phyloP scores from a whole-genome alignment of 2,329 filamentous ascomycete genomes.

The Fusarium albosuccineum region DNA sequence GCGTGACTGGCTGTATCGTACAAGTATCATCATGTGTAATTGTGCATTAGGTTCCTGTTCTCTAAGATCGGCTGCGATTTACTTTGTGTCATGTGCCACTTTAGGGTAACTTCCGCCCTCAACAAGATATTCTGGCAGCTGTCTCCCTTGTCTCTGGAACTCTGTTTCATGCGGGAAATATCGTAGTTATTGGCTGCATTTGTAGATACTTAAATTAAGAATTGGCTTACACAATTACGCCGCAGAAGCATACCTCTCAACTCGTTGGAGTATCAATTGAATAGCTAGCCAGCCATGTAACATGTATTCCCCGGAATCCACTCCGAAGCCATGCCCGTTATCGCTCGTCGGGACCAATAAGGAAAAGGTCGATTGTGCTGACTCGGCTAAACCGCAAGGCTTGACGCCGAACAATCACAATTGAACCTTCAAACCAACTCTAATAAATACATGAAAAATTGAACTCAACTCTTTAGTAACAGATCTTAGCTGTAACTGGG shows the following conservation, averaged over 20 bases:
- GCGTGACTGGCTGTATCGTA: neutral
- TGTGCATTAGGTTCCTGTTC: neutral
- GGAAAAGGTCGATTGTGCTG: conserved; percentile 39
- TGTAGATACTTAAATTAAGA: neutral
- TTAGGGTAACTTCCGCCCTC: conserved; percentile 1
- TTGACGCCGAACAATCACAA: neutral
- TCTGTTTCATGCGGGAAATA: neutral
- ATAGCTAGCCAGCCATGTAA: neutral
- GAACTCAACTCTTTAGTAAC: neutral
- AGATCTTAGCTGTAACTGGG: neutral
- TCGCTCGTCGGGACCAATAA: conserved; percentile 35
- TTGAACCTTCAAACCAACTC: neutral
- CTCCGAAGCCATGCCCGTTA: neutral
- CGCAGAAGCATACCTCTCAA: neutral
- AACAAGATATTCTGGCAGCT: neutral
- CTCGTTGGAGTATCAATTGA: neutral
- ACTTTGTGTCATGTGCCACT: neutral
- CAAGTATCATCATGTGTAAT: neutral
- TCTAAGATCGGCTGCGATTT: no score
- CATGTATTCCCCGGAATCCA: conserved; percentile 2
- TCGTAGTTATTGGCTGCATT: neutral
- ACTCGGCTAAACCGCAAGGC: conserved; percentile 28
- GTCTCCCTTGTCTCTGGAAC: neutral
- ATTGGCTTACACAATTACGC: neutral
- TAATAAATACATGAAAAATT: conserved; percentile 5